Conservation (phyloP, 805 yeast genomes). For the Ogataea methylovora region DNA sequence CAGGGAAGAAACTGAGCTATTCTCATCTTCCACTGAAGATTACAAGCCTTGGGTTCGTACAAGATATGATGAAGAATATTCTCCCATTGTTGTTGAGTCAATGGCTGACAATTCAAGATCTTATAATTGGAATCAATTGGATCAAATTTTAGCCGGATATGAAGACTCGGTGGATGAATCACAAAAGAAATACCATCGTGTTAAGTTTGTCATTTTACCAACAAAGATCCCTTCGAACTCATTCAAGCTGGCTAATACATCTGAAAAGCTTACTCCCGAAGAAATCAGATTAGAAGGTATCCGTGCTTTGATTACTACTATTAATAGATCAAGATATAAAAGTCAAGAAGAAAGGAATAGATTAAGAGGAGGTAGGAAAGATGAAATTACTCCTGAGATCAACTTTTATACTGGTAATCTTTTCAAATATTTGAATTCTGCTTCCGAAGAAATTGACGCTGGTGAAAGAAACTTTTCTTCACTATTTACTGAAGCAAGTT, state of each 20-base stretch:
- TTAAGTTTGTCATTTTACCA: constrained; percentile 83
- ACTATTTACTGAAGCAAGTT: constrained; percentile 20
- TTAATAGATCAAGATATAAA: constrained; percentile 50
- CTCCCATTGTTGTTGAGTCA: constrained; percentile 49
- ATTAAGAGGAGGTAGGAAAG: constrained; percentile 26
- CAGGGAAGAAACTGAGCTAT: constrained; percentile 2
- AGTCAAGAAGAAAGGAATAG: constrained; percentile 34
- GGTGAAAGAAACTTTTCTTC: constrained; percentile 11
- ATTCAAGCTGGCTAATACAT: constrained; percentile 25
- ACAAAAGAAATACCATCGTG: constrained; percentile 47
- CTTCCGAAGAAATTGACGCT: constrained; percentile 15
- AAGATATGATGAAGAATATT: constrained; percentile 63
- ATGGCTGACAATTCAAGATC: constrained; percentile 42
- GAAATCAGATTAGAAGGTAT: constrained; percentile 92
- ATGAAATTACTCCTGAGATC: constrained; percentile 63
- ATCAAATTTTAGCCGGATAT: constrained; percentile 87
- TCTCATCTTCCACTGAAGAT: constrained; percentile 6
- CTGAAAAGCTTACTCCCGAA: constrained; percentile 67
- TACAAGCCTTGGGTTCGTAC: constrained; percentile 63
- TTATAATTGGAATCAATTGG: constrained; percentile 87
- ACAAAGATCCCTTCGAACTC: constrained; percentile 56
- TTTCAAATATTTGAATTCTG: constrained; percentile 49
- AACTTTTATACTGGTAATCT: constrained; percentile 83
- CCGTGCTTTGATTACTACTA: constrained; percentile 52
- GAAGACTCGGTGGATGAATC: constrained; percentile 61